phyloP scores from a whole-genome alignment of 768 basidiomycete species.

The Termitomyces sp. region DNA sequence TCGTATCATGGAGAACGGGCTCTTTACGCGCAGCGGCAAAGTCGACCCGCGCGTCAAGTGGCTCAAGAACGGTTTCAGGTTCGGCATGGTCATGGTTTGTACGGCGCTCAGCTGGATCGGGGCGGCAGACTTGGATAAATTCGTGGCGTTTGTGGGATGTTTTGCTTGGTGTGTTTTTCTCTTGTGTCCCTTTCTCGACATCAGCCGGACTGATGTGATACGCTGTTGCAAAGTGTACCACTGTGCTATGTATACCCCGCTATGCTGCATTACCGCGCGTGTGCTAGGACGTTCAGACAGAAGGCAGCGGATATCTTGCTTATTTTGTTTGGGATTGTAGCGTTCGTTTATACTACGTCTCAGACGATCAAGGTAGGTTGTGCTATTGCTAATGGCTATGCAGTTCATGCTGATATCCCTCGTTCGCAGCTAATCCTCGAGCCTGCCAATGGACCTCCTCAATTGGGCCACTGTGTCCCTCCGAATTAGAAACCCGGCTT shows the following conservation, averaged over 20 bases:
- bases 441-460: constrained; percentile 9
- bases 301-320: constrained; percentile 67
- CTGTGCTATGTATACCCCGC: constrained; percentile 93
- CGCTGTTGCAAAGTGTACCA: constrained; percentile 56
- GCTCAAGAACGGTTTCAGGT: constrained; percentile 91
- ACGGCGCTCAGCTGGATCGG: constrained; percentile 80
- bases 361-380: constrained; percentile 67
- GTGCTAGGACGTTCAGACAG: constrained; percentile 62
- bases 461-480: constrained; percentile 12
- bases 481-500: background rate
- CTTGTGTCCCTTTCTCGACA: no score
- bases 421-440: constrained; percentile 10
- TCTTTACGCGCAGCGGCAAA: constrained; percentile 89
- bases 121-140: constrained; percentile 89
- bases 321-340: constrained; percentile 68
- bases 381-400: background rate
- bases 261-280: constrained; percentile 87
- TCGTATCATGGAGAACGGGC: constrained; percentile 92
- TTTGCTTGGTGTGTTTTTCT: constrained; percentile 75
- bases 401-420: background rate
- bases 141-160: constrained; percentile 88
- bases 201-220: background rate
- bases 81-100: constrained; percentile 68
- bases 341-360: constrained; percentile 70
- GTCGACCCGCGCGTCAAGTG: constrained; percentile 79